These are phyloP conservation scores for Scutellaria baicalensis DNA, from an alignment of 257 asterid genomes.

Conservation along the genomic window DNA sequence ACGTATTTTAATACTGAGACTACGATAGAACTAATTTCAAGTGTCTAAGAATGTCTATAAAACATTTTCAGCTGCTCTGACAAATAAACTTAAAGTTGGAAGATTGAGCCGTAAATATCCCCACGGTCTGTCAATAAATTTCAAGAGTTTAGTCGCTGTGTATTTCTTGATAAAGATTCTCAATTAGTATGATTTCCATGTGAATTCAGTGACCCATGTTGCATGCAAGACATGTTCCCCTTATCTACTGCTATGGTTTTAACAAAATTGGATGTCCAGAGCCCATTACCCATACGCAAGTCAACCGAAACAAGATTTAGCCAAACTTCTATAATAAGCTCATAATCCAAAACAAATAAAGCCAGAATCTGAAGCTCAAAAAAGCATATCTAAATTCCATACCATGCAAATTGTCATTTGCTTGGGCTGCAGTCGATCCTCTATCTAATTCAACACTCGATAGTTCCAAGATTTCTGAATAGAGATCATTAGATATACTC, in stretches of 20 bases:
- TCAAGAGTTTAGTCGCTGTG: background rate
- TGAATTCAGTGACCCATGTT: background rate
- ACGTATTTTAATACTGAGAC: background rate
- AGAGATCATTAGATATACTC: constrained; percentile 46
- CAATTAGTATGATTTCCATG: background rate
- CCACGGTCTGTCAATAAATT: background rate
- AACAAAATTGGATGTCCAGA: background rate
- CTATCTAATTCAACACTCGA: constrained; percentile 21
- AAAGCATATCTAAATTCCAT: background rate
- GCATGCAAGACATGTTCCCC: background rate
- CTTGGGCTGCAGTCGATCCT: constrained; percentile 17
- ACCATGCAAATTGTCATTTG: constrained; percentile 16
- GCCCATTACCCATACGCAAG: background rate
- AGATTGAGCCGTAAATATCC: background rate
- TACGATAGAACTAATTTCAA: background rate
- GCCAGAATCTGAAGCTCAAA: background rate
- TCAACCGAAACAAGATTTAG: background rate
- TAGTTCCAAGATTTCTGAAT: constrained; percentile 30
- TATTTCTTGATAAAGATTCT: background rate
- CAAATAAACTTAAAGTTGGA: background rate
- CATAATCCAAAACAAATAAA: background rate
- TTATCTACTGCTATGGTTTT: background rate
- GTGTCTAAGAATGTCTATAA: background rate
- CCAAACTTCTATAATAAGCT: no score
- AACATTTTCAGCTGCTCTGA: background rate